Conservation (phyloP, 345 rosid genomes). For the Brassica juncea region DNA sequence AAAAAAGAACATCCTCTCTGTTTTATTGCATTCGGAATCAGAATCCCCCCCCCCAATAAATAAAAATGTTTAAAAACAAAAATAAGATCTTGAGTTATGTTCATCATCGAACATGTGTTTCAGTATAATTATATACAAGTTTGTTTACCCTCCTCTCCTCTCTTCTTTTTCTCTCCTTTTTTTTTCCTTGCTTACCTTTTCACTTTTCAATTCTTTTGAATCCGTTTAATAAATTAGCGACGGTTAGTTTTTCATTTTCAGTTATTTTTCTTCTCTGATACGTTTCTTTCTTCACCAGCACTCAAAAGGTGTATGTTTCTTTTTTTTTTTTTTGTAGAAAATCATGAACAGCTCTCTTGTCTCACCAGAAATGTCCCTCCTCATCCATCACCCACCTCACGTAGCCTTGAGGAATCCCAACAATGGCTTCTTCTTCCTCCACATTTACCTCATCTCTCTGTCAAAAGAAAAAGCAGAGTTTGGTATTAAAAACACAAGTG, state of each 20-base stretch:
- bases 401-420: conserved; percentile 52
- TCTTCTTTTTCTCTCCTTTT: not conserved
- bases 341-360: not conserved
- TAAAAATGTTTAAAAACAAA: not conserved
- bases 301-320: not conserved
- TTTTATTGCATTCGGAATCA: conserved; percentile 17
- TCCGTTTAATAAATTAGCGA: conserved; percentile 23
- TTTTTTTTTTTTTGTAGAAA: not conserved
- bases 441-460: conserved; percentile 51
- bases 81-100: conserved; percentile 1
- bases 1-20: not conserved
- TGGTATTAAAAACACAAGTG: not conserved
- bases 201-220: not conserved
- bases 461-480: conserved; percentile 1
- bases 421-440: conserved; percentile 24
- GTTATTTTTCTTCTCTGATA: conserved; percentile 26
- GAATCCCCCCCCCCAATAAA: not conserved
- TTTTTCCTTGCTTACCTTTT: not conserved
- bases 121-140: conserved; percentile 25
- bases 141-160: not conserved
- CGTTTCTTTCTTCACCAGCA: conserved; percentile 25
- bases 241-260: conserved; percentile 22
- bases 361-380: conserved; percentile 44
- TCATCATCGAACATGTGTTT: not conserved
- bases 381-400: conserved; percentile 70